Conservation (phyloP, 2,329 filamentous ascomycete genomes). For the Zymoseptoria brevis region DNA sequence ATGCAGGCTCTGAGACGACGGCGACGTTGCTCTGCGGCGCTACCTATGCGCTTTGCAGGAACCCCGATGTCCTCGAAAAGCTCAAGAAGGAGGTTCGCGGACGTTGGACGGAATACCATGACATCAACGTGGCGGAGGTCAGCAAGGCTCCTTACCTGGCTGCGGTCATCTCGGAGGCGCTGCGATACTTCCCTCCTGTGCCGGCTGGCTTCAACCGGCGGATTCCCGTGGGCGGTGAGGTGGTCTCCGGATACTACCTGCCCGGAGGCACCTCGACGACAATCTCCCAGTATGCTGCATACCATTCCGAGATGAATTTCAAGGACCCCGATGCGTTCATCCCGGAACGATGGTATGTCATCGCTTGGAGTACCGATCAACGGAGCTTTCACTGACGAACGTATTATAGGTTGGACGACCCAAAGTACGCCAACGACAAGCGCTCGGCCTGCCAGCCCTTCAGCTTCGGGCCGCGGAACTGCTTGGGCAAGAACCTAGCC, state of each 20-base stretch:
- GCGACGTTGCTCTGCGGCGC: slow-evolving; percentile 39
- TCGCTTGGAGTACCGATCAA: not conserved
- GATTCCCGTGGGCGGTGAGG: slow-evolving; percentile 20
- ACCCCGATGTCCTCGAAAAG: slow-evolving; percentile 31
- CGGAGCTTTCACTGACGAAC: not conserved
- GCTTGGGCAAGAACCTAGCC: slow-evolving; percentile 28
- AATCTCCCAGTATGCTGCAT: slow-evolving; percentile 20
- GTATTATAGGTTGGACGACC: slow-evolving; percentile 11
- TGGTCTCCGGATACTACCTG: slow-evolving; percentile 23
- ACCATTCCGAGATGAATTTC: slow-evolving; percentile 22
- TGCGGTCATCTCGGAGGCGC: slow-evolving; percentile 38
- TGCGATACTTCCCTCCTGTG: slow-evolving; percentile 40
- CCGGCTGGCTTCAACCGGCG: slow-evolving; percentile 31
- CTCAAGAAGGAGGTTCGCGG: slow-evolving; percentile 37
- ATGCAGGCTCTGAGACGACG: slow-evolving; percentile 47
- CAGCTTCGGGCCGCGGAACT: slow-evolving; percentile 25
- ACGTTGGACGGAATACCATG: slow-evolving; percentile 28
- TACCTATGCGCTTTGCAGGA: slow-evolving; percentile 35
- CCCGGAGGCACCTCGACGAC: slow-evolving; percentile 22
- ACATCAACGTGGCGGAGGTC: slow-evolving; percentile 21
- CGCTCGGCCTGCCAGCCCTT: slow-evolving; percentile 25
- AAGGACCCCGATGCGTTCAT: slow-evolving; percentile 19
- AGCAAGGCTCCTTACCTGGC: slow-evolving; percentile 31
- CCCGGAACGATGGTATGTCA: slow-evolving; percentile 24
- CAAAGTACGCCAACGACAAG: slow-evolving; percentile 23